Conservation (phyloP, 176 grass and related monocot genomes). For the Avena atlantica region DNA sequence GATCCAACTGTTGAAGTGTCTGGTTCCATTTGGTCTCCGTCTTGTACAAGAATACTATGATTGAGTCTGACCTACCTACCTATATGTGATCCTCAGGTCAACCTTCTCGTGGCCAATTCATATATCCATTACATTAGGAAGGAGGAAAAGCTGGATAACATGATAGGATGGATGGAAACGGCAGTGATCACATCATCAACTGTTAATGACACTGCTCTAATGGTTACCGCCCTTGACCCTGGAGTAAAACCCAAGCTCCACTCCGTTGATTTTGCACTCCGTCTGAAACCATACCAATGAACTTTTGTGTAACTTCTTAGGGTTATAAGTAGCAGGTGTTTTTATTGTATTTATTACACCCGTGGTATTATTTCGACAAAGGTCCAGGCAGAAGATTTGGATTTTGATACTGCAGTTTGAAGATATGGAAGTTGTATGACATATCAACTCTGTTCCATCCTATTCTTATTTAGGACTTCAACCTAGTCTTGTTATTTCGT, state of each 20-base stretch:
- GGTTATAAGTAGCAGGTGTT: too few relatives aligned
- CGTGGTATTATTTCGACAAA: background rate
- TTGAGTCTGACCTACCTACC: background rate
- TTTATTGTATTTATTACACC: too few relatives aligned
- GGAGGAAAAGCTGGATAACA: background rate
- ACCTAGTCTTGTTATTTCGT: background rate
- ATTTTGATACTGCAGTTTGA: background rate
- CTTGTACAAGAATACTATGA: conserved; percentile 20
- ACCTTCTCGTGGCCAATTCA: background rate
- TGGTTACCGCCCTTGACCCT: background rate
- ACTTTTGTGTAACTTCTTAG: too few relatives aligned
- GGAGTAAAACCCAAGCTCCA: background rate
- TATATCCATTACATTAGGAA: conserved; percentile 14
- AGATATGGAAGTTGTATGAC: background rate
- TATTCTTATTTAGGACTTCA: background rate
- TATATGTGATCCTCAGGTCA: background rate
- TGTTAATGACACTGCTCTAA: background rate
- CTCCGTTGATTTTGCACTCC: background rate
- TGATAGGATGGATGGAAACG: background rate
- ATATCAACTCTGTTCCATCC: background rate
- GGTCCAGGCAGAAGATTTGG: background rate
- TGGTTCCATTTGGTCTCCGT: background rate
- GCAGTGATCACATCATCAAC: background rate
- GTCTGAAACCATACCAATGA: too few relatives aligned
- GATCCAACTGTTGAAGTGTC: background rate